A percentile compares a stretch with the other conserved stretches of the same genome.
Evolutionary conservation across 257 asterid species (phyloP).

Genomic region (Apocynum venetum): DNA sequence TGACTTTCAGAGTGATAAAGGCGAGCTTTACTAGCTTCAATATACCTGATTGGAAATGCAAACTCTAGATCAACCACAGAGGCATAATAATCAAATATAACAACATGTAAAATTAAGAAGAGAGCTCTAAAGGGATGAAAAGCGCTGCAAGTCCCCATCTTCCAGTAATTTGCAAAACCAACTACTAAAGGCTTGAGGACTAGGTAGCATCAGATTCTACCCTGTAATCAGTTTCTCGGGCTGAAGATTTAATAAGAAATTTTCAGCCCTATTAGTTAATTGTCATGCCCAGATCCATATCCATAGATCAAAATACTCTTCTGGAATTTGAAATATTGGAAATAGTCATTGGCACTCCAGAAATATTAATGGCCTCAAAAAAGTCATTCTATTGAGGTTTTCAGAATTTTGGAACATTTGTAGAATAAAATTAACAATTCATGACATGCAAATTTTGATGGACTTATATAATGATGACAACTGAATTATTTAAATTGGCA

Average conservation of each 20-base stretch:
- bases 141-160: not conserved
- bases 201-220: not conserved
- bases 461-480: too few relatives aligned
- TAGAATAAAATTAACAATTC: too few relatives aligned
- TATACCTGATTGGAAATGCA: conserved; percentile 60
- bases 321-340: too few relatives aligned
- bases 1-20: conserved; percentile 62
- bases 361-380: too few relatives aligned
- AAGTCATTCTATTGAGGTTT: too few relatives aligned
- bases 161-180: not conserved
- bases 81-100: conserved; percentile 5
- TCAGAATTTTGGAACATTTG: too few relatives aligned
- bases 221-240: not conserved
- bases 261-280: not conserved
- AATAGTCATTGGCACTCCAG: too few relatives aligned
- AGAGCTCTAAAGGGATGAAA: not conserved
- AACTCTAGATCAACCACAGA: conserved; percentile 12
- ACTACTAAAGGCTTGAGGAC: not conserved
- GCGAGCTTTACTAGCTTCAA: conserved; percentile 94
- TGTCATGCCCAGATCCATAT: not conserved
- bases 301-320: not conserved
- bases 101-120: not conserved
- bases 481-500: too few relatives aligned
- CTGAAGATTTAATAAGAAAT: not conserved
- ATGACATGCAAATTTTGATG: too few relatives aligned